Base-by-base conservation (phyloP, 371 early-diverging fungal genomes). In the Haplosporangium sp. region DNA sequence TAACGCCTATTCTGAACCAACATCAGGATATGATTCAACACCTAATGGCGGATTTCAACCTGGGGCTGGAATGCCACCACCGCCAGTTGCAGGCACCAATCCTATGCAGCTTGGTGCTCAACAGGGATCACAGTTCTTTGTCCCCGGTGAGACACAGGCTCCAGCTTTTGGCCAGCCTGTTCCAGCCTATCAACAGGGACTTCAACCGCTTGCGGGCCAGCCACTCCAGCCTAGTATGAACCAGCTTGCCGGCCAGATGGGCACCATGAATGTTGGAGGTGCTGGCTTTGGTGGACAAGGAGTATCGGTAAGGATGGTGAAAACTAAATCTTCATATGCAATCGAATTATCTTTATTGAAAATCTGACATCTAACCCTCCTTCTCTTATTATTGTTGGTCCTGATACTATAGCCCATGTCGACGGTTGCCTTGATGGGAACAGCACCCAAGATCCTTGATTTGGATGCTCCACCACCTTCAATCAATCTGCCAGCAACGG, bases 401-500 rank as follows among this genome's bases (percentile, higher is more conserved):
- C 29, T 29, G 29, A 29, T 62, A 6, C 43, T 45, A 0, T 40
- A 37, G 63, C 61, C 60, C 45, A 57, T 79, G 43, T 67, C 79
- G 37, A 79, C 79, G 20, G 79, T 79, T 23, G 77, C 79, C 7
- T 53, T 79, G 58, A 72, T 73, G 73, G 74, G 74, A 9, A 46
- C 59, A 8, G 69, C 75, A 8, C 69, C 82, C 63, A 66, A 69
- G 41, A 58, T 69, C 43, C 71, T 64, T 47, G 74, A 63, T 60
- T 57, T 83, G 69, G 64, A 80, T 47, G 41, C 66, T 6, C 69
- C 72, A 9, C 79, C 79, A 55, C 79, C 83, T 67, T 53, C 82
- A 76, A 83, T 89, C 59, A 86, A 88, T 51, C 70, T 82, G 47
- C 85, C 86, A 46, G 89, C 91, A 8, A 84, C 84, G 9, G 86